These are phyloP conservation scores for Passalora sequoiae DNA, from an alignment of 2,329 filamentous ascomycete species.

Conservation along the genomic window DNA sequence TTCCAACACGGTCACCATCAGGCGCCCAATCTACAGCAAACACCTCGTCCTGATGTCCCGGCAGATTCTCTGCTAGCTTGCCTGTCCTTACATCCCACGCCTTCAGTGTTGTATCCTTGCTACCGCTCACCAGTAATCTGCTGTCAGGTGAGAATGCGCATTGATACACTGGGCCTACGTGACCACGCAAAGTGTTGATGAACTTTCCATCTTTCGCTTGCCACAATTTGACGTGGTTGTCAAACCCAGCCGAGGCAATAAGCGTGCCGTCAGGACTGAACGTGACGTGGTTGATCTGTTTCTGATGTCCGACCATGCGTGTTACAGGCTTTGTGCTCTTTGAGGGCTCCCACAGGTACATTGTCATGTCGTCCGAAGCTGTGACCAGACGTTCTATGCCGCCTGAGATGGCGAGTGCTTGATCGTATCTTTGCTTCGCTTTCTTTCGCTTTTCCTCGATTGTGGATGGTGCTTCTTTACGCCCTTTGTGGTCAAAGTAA, in stretches of 20 bases:
- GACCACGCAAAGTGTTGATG: slow-evolving; percentile 79
- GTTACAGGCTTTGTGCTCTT: slow-evolving; percentile 75
- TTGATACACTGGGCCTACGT: slow-evolving; percentile 88
- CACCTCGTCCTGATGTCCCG: slow-evolving; percentile 87
- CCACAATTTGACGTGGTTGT: slow-evolving; percentile 95
- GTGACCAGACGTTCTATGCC: slow-evolving; percentile 81
- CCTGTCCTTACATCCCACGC: slow-evolving; percentile 87
- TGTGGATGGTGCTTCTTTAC: slow-evolving; percentile 58
- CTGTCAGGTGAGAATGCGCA: slow-evolving; percentile 90
- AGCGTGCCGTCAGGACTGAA: slow-evolving; percentile 86
- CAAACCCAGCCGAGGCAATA: slow-evolving; percentile 84
- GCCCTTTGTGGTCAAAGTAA: slow-evolving; percentile 77
- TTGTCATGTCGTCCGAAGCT: slow-evolving; percentile 90
- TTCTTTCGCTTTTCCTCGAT: slow-evolving; percentile 67
- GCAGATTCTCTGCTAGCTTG: slow-evolving; percentile 76
- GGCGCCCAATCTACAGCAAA: slow-evolving; percentile 94
- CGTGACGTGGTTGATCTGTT: slow-evolving; percentile 91
- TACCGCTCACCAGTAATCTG: slow-evolving; percentile 77
- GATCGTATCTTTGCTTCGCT: slow-evolving; percentile 77
- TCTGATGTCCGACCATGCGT: slow-evolving; percentile 89
- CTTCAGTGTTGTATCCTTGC: slow-evolving; percentile 89
- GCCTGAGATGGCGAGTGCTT: slow-evolving; percentile 58
- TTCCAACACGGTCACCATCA: slow-evolving; percentile 81
- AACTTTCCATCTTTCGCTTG: slow-evolving; percentile 71
- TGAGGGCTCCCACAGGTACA: slow-evolving; percentile 89